These are phyloP conservation scores for Wickerhamiella shivajii DNA, from an alignment of 805 yeast species.

Conservation along the genomic window DNA sequence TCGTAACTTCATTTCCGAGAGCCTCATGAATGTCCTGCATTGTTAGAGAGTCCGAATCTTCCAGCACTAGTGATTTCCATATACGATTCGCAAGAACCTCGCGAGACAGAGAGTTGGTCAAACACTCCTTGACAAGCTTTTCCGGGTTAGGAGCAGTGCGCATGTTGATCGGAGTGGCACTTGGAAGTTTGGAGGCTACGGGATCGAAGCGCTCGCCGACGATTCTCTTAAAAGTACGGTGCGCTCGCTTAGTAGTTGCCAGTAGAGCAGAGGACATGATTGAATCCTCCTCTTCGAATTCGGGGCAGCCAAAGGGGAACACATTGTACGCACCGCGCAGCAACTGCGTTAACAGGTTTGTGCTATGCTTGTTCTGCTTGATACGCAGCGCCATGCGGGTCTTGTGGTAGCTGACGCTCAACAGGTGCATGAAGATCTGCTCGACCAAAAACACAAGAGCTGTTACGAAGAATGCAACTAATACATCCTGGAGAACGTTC, in stretches of 20 bases:
- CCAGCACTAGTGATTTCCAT: slow-evolving; percentile 29
- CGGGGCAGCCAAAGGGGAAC: slow-evolving; percentile 25
- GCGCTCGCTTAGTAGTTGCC: slow-evolving; percentile 6
- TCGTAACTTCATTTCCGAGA: slow-evolving; percentile 20
- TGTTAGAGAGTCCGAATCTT: slow-evolving; percentile 23
- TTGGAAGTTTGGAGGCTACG: slow-evolving; percentile 1
- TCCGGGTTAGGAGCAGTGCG: not conserved
- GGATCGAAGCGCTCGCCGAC: slow-evolving; percentile 3
- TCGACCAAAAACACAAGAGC: slow-evolving; percentile 26
- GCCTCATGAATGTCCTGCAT: slow-evolving; percentile 24
- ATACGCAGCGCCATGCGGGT: slow-evolving; percentile 28
- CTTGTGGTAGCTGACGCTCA: slow-evolving; percentile 28
- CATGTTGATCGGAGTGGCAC: slow-evolving; percentile 1
- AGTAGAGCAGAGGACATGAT: slow-evolving; percentile 17
- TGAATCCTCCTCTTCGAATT: slow-evolving; percentile 26
- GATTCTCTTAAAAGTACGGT: slow-evolving; percentile 5
- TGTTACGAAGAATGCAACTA: slow-evolving; percentile 26
- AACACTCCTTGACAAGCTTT: slow-evolving; percentile 23
- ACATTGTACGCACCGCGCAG: slow-evolving; percentile 23
- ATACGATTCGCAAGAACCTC: slow-evolving; percentile 26
- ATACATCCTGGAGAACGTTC: slow-evolving; percentile 21
- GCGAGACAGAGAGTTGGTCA: slow-evolving; percentile 19
- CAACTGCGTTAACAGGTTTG: slow-evolving; percentile 20
- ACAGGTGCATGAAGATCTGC: slow-evolving; percentile 25
- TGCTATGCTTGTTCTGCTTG: slow-evolving; percentile 24